These are phyloP conservation scores for Isoetes engelmannii DNA, from an alignment of 83 land plant genomes.

Conservation along the genomic window DNA sequence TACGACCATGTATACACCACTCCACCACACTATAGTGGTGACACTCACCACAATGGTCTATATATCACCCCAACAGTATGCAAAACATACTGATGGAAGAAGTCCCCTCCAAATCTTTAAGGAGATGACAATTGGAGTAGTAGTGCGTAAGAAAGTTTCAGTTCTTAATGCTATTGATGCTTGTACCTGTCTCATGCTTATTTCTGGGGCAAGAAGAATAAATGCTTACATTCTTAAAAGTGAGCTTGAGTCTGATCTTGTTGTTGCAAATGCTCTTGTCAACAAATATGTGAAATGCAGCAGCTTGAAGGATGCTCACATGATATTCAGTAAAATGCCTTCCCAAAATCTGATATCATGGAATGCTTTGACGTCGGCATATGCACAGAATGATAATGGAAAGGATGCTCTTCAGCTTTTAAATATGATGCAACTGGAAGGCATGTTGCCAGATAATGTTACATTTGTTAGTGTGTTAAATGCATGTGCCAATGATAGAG, in stretches of 20 bases:
- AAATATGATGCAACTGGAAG: neutral
- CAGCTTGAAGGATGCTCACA: neutral
- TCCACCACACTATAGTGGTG: too few relatives aligned
- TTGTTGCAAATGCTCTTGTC: neutral
- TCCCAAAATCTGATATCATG: neutral
- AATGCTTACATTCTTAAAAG: neutral
- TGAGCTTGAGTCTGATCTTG: neutral
- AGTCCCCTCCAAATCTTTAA: neutral
- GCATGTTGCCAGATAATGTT: neutral
- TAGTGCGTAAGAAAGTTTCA: neutral
- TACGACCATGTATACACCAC: too few relatives aligned
- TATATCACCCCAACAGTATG: too few relatives aligned
- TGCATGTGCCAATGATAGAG: neutral
- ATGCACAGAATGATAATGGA: neutral
- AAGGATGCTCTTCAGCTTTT: slow-evolving; percentile 1
- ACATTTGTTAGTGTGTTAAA: neutral
- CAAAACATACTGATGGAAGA: neutral
- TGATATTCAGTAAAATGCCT: neutral
- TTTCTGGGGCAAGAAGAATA: neutral
- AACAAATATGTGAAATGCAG: slow-evolving; percentile 1
- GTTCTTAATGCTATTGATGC: neutral
- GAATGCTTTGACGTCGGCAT: neutral
- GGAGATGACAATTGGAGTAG: neutral
- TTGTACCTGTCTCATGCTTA: neutral
- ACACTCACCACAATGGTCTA: too few relatives aligned